Percentiles rank a stretch among this genome's conserved stretches.
Evolutionary conservation across 1,139 yeast genomes (phyloP).

Genomic region (Pichia sp.): DNA sequence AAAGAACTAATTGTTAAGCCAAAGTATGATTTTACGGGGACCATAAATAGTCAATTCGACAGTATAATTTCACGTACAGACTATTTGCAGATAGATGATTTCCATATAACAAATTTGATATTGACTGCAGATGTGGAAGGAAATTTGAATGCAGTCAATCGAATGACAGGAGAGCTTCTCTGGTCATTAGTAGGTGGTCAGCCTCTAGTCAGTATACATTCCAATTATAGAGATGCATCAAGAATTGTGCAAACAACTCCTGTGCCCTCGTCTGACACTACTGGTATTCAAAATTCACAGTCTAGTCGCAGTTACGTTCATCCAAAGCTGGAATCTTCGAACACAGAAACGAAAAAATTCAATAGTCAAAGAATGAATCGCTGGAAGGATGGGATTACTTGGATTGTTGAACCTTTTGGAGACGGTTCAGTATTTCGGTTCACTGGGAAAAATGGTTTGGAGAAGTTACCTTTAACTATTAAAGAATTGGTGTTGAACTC

Average conservation of each 20-base stretch:
- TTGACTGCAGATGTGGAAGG: constrained; percentile 86
- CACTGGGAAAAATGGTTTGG: constrained; percentile 69
- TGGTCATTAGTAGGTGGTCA: constrained; percentile 66
- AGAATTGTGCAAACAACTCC: constrained; percentile 17
- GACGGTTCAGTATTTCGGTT: constrained; percentile 87
- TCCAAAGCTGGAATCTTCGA: neutral
- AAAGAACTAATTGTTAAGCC: constrained; percentile 7
- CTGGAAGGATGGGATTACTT: constrained; percentile 30
- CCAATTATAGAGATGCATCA: constrained; percentile 12
- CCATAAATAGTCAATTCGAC: constrained; percentile 1
- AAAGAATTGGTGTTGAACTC: constrained; percentile 73
- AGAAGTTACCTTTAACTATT: constrained; percentile 75
- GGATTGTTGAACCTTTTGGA: constrained; percentile 89
- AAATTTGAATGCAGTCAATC: constrained; percentile 69
- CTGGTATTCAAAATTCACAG: neutral
- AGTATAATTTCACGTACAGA: constrained; percentile 10
- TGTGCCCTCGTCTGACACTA: neutral
- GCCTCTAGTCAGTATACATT: constrained; percentile 35
- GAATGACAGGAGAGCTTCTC: constrained; percentile 65
- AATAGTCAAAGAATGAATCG: neutral
- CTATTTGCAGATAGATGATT: constrained; percentile 32
- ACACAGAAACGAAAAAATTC: constrained; percentile 6
- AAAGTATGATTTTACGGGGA: neutral
- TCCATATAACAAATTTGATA: constrained; percentile 53
- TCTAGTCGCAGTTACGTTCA: no score